A percentile compares a stretch with the other conserved stretches of the same genome.
phyloP scores from a whole-genome alignment of 2,329 filamentous ascomycete species.

The Fusarium sp. region DNA sequence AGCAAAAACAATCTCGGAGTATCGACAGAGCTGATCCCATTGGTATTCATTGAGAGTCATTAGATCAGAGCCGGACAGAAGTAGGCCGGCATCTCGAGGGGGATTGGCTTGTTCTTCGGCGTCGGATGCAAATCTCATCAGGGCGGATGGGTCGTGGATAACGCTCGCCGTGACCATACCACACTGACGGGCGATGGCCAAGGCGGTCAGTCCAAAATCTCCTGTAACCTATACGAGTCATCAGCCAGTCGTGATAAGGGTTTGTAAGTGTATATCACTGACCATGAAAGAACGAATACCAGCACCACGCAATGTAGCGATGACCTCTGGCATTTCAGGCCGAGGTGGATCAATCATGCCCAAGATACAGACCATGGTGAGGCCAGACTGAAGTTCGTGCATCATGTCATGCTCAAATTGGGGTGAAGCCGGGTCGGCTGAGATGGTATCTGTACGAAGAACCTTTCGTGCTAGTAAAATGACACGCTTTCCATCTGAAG shows the following conservation, averaged over 20 bases:
- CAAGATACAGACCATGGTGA: slow-evolving; percentile 81
- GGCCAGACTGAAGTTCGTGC: slow-evolving; percentile 53
- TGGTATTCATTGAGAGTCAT: slow-evolving; percentile 75
- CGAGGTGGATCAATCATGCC: slow-evolving; percentile 85
- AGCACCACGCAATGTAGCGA: slow-evolving; percentile 76
- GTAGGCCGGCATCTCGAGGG: slow-evolving; percentile 64
- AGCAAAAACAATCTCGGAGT: slow-evolving; percentile 81
- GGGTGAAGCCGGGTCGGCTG: slow-evolving; percentile 67
- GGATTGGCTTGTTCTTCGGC: slow-evolving; percentile 17
- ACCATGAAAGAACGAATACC: slow-evolving; percentile 84
- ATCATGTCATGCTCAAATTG: slow-evolving; percentile 71
- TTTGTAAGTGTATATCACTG: slow-evolving; percentile 18
- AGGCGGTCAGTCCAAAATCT: slow-evolving; percentile 82
- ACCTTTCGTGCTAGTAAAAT: no score
- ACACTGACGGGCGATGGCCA: slow-evolving; percentile 80
- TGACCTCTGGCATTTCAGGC: slow-evolving; percentile 77
- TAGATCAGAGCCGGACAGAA: slow-evolving; percentile 76
- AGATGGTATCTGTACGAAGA: no score
- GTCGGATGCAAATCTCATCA: slow-evolving; percentile 56
- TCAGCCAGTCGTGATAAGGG: not conserved
- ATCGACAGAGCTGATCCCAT: slow-evolving; percentile 76
- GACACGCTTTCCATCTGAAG: no score
- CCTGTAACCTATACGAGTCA: slow-evolving; percentile 71
- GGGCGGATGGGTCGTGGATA: slow-evolving; percentile 68
- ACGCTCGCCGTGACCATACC: slow-evolving; percentile 74